These are phyloP conservation scores for Acidiella bohemica DNA, from an alignment of 495 filamentous ascomycete genomes.

Conservation along the genomic window DNA sequence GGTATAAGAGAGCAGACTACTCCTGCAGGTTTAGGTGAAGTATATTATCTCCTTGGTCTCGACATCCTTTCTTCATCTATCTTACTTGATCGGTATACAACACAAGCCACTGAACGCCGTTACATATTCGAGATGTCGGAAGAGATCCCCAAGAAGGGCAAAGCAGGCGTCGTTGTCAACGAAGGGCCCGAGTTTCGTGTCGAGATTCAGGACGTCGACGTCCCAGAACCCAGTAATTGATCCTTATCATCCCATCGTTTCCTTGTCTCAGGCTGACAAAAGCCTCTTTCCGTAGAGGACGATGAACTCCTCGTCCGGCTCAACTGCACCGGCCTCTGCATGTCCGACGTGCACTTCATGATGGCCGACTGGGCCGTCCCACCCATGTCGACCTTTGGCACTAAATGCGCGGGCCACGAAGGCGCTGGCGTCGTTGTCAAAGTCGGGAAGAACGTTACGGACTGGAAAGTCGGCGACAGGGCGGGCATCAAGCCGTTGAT, in stretches of 20 bases:
- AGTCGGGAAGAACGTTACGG: constrained; percentile 38
- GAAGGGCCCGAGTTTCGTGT: constrained; percentile 41
- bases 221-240: constrained; percentile 37
- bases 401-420: constrained; percentile 42
- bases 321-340: constrained; percentile 31
- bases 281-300: constrained; percentile 15
- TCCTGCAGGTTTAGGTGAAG: too few species aligned
- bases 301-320: constrained; percentile 31
- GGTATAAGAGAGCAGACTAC: too few species aligned
- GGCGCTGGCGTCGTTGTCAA: constrained; percentile 44
- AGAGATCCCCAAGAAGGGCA: constrained; percentile 40
- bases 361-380: constrained; percentile 31
- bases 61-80: too few species aligned
- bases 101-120: constrained; percentile 43
- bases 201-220: constrained; percentile 38
- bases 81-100: too few species aligned
- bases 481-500: constrained; percentile 45
- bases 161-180: constrained; percentile 42
- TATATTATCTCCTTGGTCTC: too few species aligned
- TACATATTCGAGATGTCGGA: constrained; percentile 14
- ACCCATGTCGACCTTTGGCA: constrained; percentile 36
- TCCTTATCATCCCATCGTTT: neutral
- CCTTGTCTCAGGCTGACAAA: neutral
- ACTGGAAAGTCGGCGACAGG: constrained; percentile 44
- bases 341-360: constrained; percentile 31